Percentiles rank a stretch among this genome's conserved stretches.
Evolutionary conservation across 257 asterid species (phyloP).

Genomic region (Eucommia ulmoides): DNA sequence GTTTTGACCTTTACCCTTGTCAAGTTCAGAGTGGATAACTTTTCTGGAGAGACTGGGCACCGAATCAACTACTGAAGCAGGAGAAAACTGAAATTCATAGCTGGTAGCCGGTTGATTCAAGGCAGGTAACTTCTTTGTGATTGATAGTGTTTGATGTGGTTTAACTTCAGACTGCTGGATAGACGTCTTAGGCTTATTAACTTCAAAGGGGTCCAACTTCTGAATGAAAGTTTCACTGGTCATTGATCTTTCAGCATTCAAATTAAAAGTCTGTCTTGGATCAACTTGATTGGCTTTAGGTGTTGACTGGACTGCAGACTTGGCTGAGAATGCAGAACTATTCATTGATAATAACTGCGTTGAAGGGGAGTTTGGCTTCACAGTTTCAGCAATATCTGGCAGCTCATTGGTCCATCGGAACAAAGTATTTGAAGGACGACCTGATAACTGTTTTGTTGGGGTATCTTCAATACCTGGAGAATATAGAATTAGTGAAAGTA

Average conservation of each 20-base stretch:
- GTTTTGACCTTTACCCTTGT: conserved; percentile 18
- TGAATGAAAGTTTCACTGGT: conserved; percentile 16
- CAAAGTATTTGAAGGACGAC: conserved; percentile 17
- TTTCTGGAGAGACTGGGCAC: conserved; percentile 19
- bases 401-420: conserved; percentile 22
- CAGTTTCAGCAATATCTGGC: conserved; percentile 6
- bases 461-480: conserved; percentile 28
- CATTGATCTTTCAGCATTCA: conserved; percentile 21
- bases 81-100: conserved; percentile 14
- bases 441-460: conserved; percentile 20
- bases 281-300: conserved; percentile 11
- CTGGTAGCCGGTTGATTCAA: no score
- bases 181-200: conserved; percentile 16
- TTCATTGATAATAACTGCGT: conserved; percentile 20
- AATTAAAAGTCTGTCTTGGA: conserved; percentile 15
- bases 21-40: conserved; percentile 19
- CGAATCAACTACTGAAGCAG: conserved; percentile 25
- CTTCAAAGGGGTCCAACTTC: conserved; percentile 14
- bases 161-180: conserved; percentile 20
- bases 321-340: conserved; percentile 13
- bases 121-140: conserved; percentile 16
- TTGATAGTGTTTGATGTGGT: conserved; percentile 17
- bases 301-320: conserved; percentile 18
- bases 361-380: conserved; percentile 6
- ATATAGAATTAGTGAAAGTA: conserved; percentile 6